phyloP scores from a whole-genome alignment of 305 asterid species.

The Fraxinus velutina region DNA sequence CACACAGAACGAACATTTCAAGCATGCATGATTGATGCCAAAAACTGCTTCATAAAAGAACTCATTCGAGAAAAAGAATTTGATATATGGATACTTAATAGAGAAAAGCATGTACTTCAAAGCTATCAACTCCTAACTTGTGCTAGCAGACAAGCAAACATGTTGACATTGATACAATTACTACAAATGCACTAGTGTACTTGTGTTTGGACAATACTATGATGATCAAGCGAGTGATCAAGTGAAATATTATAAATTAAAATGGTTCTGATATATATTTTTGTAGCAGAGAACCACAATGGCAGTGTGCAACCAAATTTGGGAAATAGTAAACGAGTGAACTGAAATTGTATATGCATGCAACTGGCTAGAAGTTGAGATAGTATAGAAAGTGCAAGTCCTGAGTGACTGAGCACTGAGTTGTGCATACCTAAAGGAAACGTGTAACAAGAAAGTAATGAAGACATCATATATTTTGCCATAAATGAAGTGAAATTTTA shows the following conservation, averaged over 20 bases:
- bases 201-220: background rate
- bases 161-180: background rate
- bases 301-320: background rate
- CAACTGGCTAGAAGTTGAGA: constrained; percentile 4
- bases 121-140: constrained; percentile 18
- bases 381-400: background rate
- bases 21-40: background rate
- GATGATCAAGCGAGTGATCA: background rate
- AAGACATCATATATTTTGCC: background rate
- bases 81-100: background rate
- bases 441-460: background rate
- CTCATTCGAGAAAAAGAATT: background rate
- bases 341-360: background rate
- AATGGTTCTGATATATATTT: background rate
- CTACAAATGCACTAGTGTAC: background rate
- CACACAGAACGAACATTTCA: constrained; percentile 10
- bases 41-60: constrained; percentile 11
- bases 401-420: background rate
- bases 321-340: background rate
- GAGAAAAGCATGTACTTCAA: background rate
- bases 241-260: background rate
- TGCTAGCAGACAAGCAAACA: constrained; percentile 8
- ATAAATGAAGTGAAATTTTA: background rate
- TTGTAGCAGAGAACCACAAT: background rate
- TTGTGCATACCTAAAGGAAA: constrained; percentile 1